These are phyloP conservation scores for Podospora conica DNA, from an alignment of 495 filamentous ascomycete genomes.

Conservation along the genomic window DNA sequence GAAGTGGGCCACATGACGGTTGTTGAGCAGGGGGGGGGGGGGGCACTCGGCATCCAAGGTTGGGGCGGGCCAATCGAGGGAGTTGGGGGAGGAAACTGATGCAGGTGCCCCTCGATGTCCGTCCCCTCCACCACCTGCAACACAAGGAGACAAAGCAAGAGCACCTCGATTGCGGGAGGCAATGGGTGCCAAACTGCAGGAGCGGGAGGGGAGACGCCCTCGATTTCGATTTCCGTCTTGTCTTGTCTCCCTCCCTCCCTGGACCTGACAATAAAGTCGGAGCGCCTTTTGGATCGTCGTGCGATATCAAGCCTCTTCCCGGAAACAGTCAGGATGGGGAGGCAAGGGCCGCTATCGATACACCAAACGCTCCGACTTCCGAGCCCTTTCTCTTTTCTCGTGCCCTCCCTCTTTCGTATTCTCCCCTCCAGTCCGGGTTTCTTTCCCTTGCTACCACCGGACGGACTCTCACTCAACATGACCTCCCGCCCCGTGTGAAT, in stretches of 20 bases:
- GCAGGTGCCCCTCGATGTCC: conserved; percentile 12
- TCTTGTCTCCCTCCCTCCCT: not conserved
- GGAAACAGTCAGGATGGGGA: not conserved
- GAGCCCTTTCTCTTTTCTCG: not conserved
- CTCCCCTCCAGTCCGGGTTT: not conserved
- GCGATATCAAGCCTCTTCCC: not conserved
- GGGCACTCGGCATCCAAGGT: conserved; percentile 3
- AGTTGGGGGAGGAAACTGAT: not conserved
- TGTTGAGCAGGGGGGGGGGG: conserved; percentile 14
- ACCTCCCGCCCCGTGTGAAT: not conserved
- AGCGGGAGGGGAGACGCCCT: not conserved
- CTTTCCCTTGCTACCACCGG: not conserved
- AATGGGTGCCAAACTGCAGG: not conserved
- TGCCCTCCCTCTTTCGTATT: not conserved
- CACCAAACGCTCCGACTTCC: not conserved
- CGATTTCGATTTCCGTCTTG: not conserved
- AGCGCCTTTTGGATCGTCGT: not conserved
- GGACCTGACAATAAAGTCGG: not conserved
- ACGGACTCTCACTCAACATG: not conserved
- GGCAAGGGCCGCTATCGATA: not conserved
- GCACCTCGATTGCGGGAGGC: not conserved
- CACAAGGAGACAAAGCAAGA: conserved; percentile 13
- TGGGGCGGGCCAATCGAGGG: conserved; percentile 15
- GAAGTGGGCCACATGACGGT: conserved; percentile 30
- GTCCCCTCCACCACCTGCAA: conserved; percentile 18